phyloP scores from a whole-genome alignment of 2,329 filamentous ascomycete species.

The Pseudocercospora vitis region DNA sequence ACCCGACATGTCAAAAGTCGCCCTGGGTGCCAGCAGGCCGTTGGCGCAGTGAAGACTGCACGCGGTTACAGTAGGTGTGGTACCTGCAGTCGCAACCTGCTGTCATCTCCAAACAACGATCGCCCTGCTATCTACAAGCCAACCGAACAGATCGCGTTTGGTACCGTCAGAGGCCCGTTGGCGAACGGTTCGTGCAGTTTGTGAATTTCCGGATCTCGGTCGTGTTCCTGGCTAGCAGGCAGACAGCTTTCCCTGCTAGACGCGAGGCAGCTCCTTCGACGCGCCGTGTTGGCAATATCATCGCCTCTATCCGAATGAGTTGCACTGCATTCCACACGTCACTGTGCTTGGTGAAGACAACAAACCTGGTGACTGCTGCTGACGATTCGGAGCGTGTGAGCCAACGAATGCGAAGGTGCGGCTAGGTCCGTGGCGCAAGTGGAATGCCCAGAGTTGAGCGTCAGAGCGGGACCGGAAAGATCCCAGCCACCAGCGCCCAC shows the following conservation, averaged over 20 bases:
- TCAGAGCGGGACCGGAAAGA: not conserved
- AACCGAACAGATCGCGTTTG: not conserved
- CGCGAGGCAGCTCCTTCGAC: constrained; percentile 1
- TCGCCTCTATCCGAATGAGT: not conserved
- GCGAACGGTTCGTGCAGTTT: constrained; percentile 1
- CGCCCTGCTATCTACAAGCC: not conserved
- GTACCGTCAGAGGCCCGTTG: not conserved
- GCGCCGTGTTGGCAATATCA: not conserved
- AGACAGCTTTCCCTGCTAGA: constrained; percentile 2
- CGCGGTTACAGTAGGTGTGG: too few species aligned
- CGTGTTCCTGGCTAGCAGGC: constrained; percentile 1
- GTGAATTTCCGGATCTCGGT: not conserved
- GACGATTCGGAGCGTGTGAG: not conserved
- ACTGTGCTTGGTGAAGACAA: not conserved
- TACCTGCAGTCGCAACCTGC: not conserved
- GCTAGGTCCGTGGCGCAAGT: not conserved
- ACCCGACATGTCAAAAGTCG: too few species aligned
- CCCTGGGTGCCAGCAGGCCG: too few species aligned
- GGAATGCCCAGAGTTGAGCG: not conserved
- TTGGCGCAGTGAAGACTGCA: too few species aligned
- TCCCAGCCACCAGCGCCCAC: not conserved
- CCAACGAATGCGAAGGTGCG: not conserved
- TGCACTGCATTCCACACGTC: not conserved
- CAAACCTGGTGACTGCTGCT: not conserved
- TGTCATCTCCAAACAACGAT: not conserved